Base-by-base conservation (phyloP, 768 basidiomycete genomes). In the Amanita thiersii region DNA sequence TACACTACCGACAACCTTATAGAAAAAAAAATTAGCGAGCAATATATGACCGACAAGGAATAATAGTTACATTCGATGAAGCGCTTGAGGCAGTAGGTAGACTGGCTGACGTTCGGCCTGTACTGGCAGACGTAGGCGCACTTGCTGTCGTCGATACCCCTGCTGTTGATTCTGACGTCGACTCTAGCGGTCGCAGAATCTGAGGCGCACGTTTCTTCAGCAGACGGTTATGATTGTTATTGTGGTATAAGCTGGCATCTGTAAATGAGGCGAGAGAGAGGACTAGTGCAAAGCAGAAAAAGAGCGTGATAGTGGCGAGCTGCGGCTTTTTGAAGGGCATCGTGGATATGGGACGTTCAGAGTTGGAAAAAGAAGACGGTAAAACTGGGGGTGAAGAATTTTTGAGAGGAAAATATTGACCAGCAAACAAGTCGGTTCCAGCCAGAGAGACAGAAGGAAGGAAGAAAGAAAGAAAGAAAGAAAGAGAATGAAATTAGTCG, bases 181-280 rank as follows among this genome's bases (percentile, higher is more conserved):
- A n/a, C n/a, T n/a, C 0, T 3, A 29, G 40, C 1, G 19, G 12
- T 12, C 12, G 19, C 1, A 37, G 5, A 41, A 56, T 45, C 31
- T 52, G 46, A 1, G 72, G 65, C 3, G 64, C 55, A 26, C 85
- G 81, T 56, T 82, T 86, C 64, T 70, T 83, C 50, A 87, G 56
- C 57, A 88, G 61, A 52, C 85, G 81, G 53, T 77, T 75, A 52
- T 78, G 61, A 52, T 64, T 64, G 38, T 52, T 65, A 60, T 83
- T 79, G 21, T 59, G 61, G 47, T 64, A 60, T 45, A 65, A 56
- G 43, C 70, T 61, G 54, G 74, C 73, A 43, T 73, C 64, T 33
- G 69, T 63, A 47, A 68, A 58, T 50, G 69, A 53, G 39, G 58
- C 56, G 52, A 75, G 53, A 44, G 69, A 62, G 56, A 81, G 58